Conservation (phyloP, 768 basidiomycete genomes). For the Lactifluus piperatus region DNA sequence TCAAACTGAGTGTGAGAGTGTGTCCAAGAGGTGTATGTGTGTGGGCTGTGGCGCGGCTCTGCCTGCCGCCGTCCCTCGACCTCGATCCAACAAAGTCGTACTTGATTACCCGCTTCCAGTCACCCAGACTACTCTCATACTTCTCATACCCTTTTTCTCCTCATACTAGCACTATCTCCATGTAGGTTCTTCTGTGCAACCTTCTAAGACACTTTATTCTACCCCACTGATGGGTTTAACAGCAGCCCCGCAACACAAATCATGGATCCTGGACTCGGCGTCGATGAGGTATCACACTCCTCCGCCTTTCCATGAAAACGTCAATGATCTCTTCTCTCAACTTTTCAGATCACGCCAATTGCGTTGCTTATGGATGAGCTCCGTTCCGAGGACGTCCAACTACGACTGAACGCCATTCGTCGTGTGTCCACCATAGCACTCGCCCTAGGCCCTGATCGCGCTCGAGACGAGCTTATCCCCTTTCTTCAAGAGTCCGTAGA, state of each 20-base stretch:
- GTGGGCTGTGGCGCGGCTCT: slow-evolving; percentile 5
- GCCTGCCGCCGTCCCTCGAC: slow-evolving; percentile 1
- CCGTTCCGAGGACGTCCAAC: slow-evolving; percentile 93
- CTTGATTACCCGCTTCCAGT: background rate
- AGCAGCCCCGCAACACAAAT: background rate
- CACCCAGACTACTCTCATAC: background rate
- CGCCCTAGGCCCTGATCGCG: slow-evolving; percentile 90
- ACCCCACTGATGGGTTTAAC: background rate
- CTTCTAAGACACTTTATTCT: background rate
- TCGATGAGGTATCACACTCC: slow-evolving; percentile 53
- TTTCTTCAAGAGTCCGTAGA: slow-evolving; percentile 99
- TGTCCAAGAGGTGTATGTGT: background rate
- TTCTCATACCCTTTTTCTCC: slow-evolving; percentile 7
- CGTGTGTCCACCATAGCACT: slow-evolving; percentile 97
- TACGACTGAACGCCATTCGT: slow-evolving; percentile 94
- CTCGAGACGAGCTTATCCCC: slow-evolving; percentile 89
- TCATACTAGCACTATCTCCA: background rate
- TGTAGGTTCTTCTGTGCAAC: background rate
- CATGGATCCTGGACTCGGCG: slow-evolving; percentile 39
- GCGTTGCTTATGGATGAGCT: slow-evolving; percentile 97
- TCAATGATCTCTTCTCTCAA: background rate
- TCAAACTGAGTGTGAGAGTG: background rate
- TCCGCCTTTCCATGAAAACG: slow-evolving; percentile 1
- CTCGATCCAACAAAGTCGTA: background rate
- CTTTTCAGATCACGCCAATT: slow-evolving; percentile 75